Evolutionary conservation across 2,329 filamentous ascomycete species (phyloP), one percentile per base, ranked within the genome.

Genomic region (Phialophora chinensis): DNA sequence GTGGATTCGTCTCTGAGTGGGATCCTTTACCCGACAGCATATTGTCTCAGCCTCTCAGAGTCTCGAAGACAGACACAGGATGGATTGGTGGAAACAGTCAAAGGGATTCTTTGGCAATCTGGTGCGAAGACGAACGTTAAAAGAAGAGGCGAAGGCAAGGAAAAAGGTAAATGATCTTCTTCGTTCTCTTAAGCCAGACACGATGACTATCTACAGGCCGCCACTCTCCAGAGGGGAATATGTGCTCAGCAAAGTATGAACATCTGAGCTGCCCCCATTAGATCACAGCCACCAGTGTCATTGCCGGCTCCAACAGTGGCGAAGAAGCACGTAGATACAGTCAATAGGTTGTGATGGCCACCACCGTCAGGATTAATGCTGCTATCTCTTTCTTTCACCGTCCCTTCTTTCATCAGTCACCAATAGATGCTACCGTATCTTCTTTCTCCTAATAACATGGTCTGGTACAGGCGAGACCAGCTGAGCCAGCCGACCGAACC

Each of bases 371-470:
- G 38, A 44, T 44, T 44, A 44, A n/a, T 44, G 14, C 38, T 8
- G 33, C 38, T 44, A 44, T 44, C 38, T 44, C 38, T 44, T n/a
- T n/a, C 38, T n/a, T 3, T 17, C 38, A 20, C 7, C 38, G 17
- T 44, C 17, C 38, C 38, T 44, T 17, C 38, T 42, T n/a, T 7
- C 17, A n/a, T 44, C 38, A 44, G 17, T n/a, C 38, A 14, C 49
- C 49, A 52, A 25, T 52, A 52, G 23, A 52, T 52, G 49, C 20
- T 52, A 11, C 2, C 20, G n/a, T 52, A 27, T 52, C 49, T 52
- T 27, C 49, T 17, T 27, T 23, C 49, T 52, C 49, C 25, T 23
- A n/a, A n/a, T n/a, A n/a, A 52, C 2, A 29, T 52, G 11, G 49
- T 12, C 49, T 27, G 17, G 20, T 50, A 25, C 44, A 23, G 8